Conservation (phyloP, 2,329 filamentous ascomycete genomes). For the Xylariaceae sp. region DNA sequence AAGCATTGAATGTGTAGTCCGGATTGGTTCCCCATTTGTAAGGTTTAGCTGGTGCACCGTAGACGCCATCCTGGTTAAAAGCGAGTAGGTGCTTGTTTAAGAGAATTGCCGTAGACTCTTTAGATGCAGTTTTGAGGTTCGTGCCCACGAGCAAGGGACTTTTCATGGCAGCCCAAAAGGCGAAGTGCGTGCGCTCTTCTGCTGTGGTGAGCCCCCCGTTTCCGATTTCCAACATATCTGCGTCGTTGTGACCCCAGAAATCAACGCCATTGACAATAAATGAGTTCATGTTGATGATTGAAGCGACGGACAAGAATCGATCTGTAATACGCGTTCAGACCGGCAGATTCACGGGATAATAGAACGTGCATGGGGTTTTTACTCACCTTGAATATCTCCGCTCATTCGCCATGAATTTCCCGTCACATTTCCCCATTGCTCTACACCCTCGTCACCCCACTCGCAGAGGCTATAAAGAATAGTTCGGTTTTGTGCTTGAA, state of each 20-base stretch:
- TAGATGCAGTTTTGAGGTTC: constrained; percentile 44
- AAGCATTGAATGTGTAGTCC: constrained; percentile 55
- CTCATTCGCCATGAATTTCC: constrained; percentile 56
- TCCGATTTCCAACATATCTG: constrained; percentile 58
- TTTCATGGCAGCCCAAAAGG: constrained; percentile 58
- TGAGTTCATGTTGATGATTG: constrained; percentile 56
- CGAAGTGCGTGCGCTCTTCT: constrained; percentile 57
- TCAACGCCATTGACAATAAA: constrained; percentile 51
- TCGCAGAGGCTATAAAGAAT: constrained; percentile 60
- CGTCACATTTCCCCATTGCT: constrained; percentile 54
- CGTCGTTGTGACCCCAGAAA: constrained; percentile 58
- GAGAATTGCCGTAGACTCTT: constrained; percentile 48
- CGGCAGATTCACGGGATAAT: background rate
- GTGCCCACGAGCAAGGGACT: constrained; percentile 57
- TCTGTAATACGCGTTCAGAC: constrained; percentile 8
- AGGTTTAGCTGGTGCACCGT: constrained; percentile 50
- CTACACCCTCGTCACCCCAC: constrained; percentile 59
- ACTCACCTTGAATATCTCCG: constrained; percentile 45
- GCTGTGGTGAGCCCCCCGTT: constrained; percentile 52
- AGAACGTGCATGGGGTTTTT: background rate
- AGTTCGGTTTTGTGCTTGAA: constrained; percentile 49
- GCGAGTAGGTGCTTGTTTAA: constrained; percentile 47
- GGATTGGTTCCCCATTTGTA: constrained; percentile 56
- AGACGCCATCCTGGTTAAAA: constrained; percentile 53
- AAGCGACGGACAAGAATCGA: constrained; percentile 29